Conservation (phyloP, 768 basidiomycete species). For the Rhodotorula toruloides region DNA sequence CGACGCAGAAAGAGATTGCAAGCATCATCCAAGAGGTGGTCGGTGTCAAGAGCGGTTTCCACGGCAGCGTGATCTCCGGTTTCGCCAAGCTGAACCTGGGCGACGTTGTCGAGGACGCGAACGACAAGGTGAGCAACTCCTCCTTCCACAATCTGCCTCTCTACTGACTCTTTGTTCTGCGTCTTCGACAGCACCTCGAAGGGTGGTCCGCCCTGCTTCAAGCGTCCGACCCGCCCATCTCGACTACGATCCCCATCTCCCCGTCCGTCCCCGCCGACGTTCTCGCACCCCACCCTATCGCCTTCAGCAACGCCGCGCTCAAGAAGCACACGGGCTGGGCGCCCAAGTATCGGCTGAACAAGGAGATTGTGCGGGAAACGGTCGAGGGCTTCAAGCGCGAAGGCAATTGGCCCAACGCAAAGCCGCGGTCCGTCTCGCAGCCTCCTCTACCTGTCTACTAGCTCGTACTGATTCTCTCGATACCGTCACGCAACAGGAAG, state of each 20-base stretch:
- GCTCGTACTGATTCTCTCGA: background rate
- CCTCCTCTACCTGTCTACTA: background rate
- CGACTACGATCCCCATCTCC: conserved; percentile 31
- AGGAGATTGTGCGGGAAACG: conserved; percentile 12
- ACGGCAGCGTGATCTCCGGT: conserved; percentile 26
- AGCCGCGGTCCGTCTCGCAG: background rate
- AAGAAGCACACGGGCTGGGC: conserved; percentile 30
- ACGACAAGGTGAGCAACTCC: conserved; percentile 31
- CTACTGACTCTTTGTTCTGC: background rate
- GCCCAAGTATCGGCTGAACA: conserved; percentile 19
- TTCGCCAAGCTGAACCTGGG: conserved; percentile 38
- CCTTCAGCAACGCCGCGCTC: conserved; percentile 14
- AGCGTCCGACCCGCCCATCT: conserved; percentile 31
- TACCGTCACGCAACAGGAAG: background rate
- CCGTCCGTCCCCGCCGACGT: conserved; percentile 30
- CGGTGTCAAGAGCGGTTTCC: conserved; percentile 37
- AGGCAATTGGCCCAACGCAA: conserved; percentile 36
- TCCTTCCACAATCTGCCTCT: background rate
- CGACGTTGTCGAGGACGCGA: conserved; percentile 36
- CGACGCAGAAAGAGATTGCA: conserved; percentile 33
- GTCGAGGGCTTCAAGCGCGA: conserved; percentile 34
- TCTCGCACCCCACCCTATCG: conserved; percentile 34
- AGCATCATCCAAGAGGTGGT: conserved; percentile 23
- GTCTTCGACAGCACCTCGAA: conserved; percentile 25
- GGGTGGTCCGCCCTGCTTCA: conserved; percentile 33